phyloP scores from a whole-genome alignment of 2,329 filamentous ascomycete genomes.

The Diaporthe caulivora region DNA sequence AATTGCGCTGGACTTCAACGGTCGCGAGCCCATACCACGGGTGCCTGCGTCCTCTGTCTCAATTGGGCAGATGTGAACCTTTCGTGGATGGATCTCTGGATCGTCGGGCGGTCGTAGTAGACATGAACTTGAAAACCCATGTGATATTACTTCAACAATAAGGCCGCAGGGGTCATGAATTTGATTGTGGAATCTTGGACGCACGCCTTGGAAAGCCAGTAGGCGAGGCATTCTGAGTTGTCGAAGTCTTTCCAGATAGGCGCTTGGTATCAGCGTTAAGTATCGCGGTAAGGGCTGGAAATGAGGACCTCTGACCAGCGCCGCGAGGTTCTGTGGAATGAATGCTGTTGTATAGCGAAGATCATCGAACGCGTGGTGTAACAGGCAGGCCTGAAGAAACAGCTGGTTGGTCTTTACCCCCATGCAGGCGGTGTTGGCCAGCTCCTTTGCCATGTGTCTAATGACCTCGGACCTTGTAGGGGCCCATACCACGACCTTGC shows the following conservation, averaged over 20 bases:
- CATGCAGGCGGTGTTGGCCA: neutral
- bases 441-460: neutral
- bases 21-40: no score
- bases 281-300: neutral
- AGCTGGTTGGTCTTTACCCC: constrained; percentile 15
- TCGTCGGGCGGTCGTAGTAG: neutral
- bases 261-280: neutral
- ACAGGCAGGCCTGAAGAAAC: constrained; percentile 1
- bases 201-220: neutral
- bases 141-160: neutral
- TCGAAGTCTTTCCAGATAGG: neutral
- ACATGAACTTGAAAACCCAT: neutral
- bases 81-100: no score
- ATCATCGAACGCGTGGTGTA: neutral
- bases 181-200: constrained; percentile 9
- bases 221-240: neutral
- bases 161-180: neutral
- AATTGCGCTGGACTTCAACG: no score
- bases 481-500: constrained; percentile 5
- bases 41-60: neutral
- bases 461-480: neutral
- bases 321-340: neutral
- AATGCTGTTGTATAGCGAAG: neutral
- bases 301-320: neutral
- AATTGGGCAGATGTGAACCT: neutral